Conservation (phyloP, 495 filamentous ascomycete species). For the Penicillium herquei region DNA sequence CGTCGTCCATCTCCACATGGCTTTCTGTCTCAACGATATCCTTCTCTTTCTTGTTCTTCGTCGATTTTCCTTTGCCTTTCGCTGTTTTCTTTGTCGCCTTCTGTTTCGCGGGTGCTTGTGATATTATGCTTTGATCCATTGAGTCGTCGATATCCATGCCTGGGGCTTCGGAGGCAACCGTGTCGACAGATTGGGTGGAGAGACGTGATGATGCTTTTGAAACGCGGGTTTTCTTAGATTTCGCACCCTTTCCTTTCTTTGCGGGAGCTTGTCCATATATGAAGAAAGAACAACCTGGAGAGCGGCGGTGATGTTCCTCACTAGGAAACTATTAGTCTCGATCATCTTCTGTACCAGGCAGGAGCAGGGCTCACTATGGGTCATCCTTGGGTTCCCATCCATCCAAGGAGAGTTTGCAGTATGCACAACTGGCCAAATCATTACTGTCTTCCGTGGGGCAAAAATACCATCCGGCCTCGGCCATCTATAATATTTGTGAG, state of each 20-base stretch:
- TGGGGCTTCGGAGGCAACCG: conserved; percentile 50
- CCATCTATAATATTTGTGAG: conserved; percentile 60
- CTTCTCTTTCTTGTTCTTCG: conserved; percentile 60
- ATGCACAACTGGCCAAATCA: conserved; percentile 83
- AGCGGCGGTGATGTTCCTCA: conserved; percentile 80
- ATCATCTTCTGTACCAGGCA: conserved; percentile 7
- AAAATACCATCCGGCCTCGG: conserved; percentile 90
- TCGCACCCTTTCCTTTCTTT: conserved; percentile 45
- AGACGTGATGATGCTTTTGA: conserved; percentile 68
- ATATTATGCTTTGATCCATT: conserved; percentile 67
- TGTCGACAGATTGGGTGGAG: conserved; percentile 65
- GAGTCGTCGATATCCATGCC: conserved; percentile 55
- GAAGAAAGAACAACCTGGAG: conserved; percentile 82
- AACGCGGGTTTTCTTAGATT: conserved; percentile 53
- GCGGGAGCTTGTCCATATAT: conserved; percentile 41
- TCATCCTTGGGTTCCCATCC: conserved; percentile 92
- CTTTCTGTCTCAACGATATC: conserved; percentile 53
- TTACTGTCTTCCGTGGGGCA: conserved; percentile 75
- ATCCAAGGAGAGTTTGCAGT: conserved; percentile 82
- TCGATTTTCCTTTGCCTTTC: conserved; percentile 37
- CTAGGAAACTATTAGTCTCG: conserved; percentile 45
- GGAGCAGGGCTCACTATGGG: conserved; percentile 62
- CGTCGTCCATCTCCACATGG: conserved; percentile 34
- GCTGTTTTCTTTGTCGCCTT: conserved; percentile 51
- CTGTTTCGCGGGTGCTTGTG: conserved; percentile 47